A percentile compares a stretch with the other conserved stretches of the same genome.
Evolutionary conservation across 805 yeast genomes (phyloP).

Genomic region (Saccharomyces jurei): DNA sequence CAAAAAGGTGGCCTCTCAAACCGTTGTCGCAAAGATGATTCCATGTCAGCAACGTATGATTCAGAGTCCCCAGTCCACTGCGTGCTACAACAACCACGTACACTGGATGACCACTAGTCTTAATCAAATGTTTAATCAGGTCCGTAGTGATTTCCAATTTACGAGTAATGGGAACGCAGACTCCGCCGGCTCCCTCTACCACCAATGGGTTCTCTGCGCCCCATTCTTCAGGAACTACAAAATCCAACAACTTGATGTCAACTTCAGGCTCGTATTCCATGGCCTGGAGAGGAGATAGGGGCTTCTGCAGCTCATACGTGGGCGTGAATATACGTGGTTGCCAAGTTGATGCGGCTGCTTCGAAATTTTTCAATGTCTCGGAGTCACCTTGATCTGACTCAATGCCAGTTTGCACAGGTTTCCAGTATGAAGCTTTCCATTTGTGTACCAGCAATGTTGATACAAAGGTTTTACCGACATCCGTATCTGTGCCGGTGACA

Average conservation of each 20-base stretch:
- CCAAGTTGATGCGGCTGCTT: conserved; percentile 5
- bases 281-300: conserved; percentile 27
- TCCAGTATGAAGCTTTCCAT: conserved; percentile 28
- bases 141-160: conserved; percentile 20
- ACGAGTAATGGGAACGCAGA: conserved; percentile 24
- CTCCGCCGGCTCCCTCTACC: conserved; percentile 30
- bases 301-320: conserved; percentile 15
- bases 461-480: conserved; percentile 29
- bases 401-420: conserved; percentile 28
- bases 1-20: conserved; percentile 12
- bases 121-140: conserved; percentile 12
- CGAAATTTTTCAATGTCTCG: conserved; percentile 7
- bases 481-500: conserved; percentile 31
- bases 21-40: conserved; percentile 18
- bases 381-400: conserved; percentile 26
- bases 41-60: conserved; percentile 25
- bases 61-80: conserved; percentile 27
- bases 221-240: conserved; percentile 13
- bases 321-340: conserved; percentile 12
- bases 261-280: conserved; percentile 14
- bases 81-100: conserved; percentile 25
- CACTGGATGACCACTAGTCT: conserved; percentile 7
- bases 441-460: conserved; percentile 19
- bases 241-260: conserved; percentile 11
- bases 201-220: conserved; percentile 11